phyloP scores from a whole-genome alignment of 2,329 filamentous ascomycete species.

The Exophiala phaeomuriformis region DNA sequence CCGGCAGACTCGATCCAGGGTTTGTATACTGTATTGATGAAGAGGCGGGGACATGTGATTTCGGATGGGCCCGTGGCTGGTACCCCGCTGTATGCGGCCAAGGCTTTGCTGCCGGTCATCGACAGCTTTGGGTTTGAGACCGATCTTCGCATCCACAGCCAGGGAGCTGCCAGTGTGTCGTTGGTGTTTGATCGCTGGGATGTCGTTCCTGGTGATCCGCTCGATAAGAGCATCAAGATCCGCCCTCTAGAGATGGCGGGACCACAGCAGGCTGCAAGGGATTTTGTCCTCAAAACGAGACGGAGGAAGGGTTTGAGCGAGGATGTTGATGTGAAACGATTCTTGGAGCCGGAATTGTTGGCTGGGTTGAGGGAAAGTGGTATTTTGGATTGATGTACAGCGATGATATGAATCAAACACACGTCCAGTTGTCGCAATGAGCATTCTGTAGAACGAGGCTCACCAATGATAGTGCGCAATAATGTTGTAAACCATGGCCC shows the following conservation, averaged over 20 bases:
- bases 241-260: slow-evolving; percentile 79
- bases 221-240: slow-evolving; percentile 77
- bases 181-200: slow-evolving; percentile 95
- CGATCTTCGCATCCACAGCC: slow-evolving; percentile 89
- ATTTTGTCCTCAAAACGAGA: slow-evolving; percentile 95
- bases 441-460: too few relatives aligned
- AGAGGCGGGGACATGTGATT: slow-evolving; percentile 83
- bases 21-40: slow-evolving; percentile 84
- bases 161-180: slow-evolving; percentile 82
- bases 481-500: too few relatives aligned
- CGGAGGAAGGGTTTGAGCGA: slow-evolving; percentile 88
- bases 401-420: too few relatives aligned
- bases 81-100: slow-evolving; percentile 86
- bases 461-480: too few relatives aligned
- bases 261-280: slow-evolving; percentile 81
- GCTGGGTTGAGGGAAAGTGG: slow-evolving; percentile 81
- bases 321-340: slow-evolving; percentile 92
- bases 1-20: slow-evolving; percentile 81
- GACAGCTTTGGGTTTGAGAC: slow-evolving; percentile 98
- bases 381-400: slow-evolving; percentile 54
- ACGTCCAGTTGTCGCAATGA: too few relatives aligned
- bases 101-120: slow-evolving; percentile 87
- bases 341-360: slow-evolving; percentile 91
- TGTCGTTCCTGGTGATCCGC: slow-evolving; percentile 88
- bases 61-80: slow-evolving; percentile 91